These are phyloP conservation scores for Aspergillus sp. DNA, from an alignment of 2,329 filamentous ascomycete genomes.

Conservation along the genomic window DNA sequence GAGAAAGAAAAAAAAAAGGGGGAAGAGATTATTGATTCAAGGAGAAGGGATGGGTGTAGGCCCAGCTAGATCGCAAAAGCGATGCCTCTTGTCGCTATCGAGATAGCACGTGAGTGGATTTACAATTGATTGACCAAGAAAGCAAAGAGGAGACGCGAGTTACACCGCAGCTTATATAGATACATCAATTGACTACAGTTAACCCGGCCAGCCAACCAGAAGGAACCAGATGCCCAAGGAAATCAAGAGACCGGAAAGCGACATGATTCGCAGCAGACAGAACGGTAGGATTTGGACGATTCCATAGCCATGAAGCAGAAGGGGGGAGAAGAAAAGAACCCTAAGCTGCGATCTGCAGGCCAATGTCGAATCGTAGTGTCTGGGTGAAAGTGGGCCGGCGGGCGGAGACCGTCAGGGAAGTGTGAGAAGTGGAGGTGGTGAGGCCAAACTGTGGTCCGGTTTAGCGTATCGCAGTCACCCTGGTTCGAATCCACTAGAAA, in stretches of 20 bases:
- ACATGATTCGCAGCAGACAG: conserved; percentile 16
- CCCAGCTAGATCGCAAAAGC: neutral
- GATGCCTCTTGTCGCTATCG: neutral
- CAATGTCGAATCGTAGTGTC: conserved; percentile 9
- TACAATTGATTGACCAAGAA: neutral
- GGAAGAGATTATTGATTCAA: neutral
- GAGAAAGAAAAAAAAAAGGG: neutral
- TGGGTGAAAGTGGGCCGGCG: conserved; percentile 12
- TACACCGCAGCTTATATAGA: conserved; percentile 14
- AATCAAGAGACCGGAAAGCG: conserved; percentile 9
- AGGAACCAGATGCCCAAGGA: neutral
- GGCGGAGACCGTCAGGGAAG: conserved; percentile 10
- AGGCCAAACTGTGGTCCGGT: too few species aligned
- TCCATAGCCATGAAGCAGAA: conserved; percentile 12
- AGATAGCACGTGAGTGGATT: neutral
- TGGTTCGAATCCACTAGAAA: neutral
- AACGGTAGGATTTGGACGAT: conserved; percentile 1
- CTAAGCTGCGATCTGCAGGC: conserved; percentile 12
- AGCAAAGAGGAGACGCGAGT: neutral
- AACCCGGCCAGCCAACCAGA: conserved; percentile 7
- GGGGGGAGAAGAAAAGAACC: conserved; percentile 13
- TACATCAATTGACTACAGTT: neutral
- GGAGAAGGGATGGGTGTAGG: neutral
- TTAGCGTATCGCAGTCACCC: neutral
- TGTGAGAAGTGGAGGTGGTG: neutral